Percentiles rank a stretch among this genome's conserved stretches.
Conservation (phyloP, 305 asterid species). For the Solanum hybrid region DNA sequence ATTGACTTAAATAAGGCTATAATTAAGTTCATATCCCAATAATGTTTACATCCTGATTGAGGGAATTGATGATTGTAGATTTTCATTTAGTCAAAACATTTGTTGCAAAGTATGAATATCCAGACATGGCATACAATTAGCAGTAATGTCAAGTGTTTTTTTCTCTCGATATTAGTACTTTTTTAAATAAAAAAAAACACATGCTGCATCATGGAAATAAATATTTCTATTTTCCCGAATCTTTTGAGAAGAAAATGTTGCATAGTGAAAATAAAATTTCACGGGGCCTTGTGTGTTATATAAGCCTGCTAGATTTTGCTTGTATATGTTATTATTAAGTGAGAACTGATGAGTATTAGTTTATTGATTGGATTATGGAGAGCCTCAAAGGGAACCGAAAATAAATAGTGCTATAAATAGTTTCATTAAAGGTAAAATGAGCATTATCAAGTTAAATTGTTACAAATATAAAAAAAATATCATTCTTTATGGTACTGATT, state of each 20-base stretch:
- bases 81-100: neutral
- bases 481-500: neutral
- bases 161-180: neutral
- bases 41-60: neutral
- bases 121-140: neutral
- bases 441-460: neutral
- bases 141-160: neutral
- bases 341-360: neutral
- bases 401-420: neutral
- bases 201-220: neutral
- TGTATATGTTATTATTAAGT: neutral
- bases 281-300: neutral
- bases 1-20: neutral
- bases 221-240: neutral
- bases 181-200: neutral
- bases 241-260: too few relatives aligned
- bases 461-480: neutral
- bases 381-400: neutral
- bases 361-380: neutral
- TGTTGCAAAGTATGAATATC: neutral
- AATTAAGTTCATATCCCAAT: neutral
- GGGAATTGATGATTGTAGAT: neutral
- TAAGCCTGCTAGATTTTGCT: neutral
- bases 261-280: neutral
- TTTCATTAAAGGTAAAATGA: neutral